These are phyloP conservation scores for Asterionellopsis glacialis DNA, from an alignment of 108 stramenopile genomes.

Conservation along the genomic window DNA sequence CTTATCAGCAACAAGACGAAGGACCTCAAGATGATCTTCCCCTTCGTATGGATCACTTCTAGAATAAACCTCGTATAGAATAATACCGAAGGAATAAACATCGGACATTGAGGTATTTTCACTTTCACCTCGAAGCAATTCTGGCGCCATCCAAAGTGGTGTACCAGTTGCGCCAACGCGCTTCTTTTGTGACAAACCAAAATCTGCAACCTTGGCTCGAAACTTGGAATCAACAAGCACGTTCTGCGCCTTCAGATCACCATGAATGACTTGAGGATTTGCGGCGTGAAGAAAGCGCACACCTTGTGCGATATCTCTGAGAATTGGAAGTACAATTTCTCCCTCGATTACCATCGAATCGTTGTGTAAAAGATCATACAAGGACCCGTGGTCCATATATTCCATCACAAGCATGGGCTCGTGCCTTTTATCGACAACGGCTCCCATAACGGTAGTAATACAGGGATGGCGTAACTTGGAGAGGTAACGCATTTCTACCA, in stretches of 20 bases:
- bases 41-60: conserved; percentile 52
- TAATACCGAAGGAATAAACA: conserved; percentile 63
- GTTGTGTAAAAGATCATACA: conserved; percentile 57
- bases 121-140: conserved; percentile 45
- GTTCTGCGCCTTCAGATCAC: conserved; percentile 57
- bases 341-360: conserved; percentile 41
- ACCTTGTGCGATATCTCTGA: conserved; percentile 53
- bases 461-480: conserved; percentile 59
- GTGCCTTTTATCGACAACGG: conserved; percentile 28
- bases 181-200: conserved; percentile 42
- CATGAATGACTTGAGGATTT: conserved; percentile 52
- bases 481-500: conserved; percentile 57
- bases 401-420: conserved; percentile 55
- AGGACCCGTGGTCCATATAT: conserved; percentile 48
- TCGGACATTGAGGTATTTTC: conserved; percentile 41
- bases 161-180: conserved; percentile 61
- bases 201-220: conserved; percentile 60
- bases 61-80: conserved; percentile 50
- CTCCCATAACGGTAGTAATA: conserved; percentile 58
- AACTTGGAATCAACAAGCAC: conserved; percentile 51
- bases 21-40: conserved; percentile 30
- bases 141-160: conserved; percentile 97
- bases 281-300: conserved; percentile 63
- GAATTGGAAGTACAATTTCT: conserved; percentile 43
- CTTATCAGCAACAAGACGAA: conserved; percentile 31